A percentile compares a stretch with the other conserved stretches of the same genome.
These are phyloP conservation scores for Xylariaceae sp. DNA, from an alignment of 2,329 filamentous ascomycete species.

Conservation along the genomic window DNA sequence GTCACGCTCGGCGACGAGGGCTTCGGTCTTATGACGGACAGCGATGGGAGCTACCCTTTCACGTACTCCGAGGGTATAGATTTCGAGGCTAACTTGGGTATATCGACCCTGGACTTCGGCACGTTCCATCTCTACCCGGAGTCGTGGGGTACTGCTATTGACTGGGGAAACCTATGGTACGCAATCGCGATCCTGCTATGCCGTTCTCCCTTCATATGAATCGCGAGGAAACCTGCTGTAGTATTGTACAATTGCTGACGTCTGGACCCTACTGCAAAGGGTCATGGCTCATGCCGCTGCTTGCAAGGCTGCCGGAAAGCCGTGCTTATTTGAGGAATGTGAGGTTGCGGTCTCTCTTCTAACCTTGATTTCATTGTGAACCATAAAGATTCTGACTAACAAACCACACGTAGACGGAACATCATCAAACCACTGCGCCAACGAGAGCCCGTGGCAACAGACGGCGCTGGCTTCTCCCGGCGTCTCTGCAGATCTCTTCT, in stretches of 20 bases:
- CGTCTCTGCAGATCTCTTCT: constrained; percentile 30
- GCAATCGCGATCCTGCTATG: not conserved
- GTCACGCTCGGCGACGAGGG: constrained; percentile 57
- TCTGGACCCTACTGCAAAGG: constrained; percentile 9
- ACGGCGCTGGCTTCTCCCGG: constrained; percentile 27
- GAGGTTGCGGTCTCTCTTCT: constrained; percentile 19
- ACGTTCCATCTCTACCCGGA: constrained; percentile 37
- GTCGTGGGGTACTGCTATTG: constrained; percentile 32
- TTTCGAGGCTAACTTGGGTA: constrained; percentile 37
- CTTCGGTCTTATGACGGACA: constrained; percentile 34
- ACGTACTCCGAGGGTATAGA: constrained; percentile 46
- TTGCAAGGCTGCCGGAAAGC: constrained; percentile 36
- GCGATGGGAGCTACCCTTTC: constrained; percentile 50
- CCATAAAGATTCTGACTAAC: not conserved
- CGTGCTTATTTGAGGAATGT: constrained; percentile 39
- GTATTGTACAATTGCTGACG: not conserved
- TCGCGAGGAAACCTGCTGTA: not conserved
- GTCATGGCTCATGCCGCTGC: constrained; percentile 35
- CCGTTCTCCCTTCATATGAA: not conserved
- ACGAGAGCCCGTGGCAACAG: constrained; percentile 30
- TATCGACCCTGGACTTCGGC: constrained; percentile 28
- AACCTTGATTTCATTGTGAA: not conserved
- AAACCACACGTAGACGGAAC: constrained; percentile 23
- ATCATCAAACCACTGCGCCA: constrained; percentile 26
- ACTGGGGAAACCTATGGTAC: constrained; percentile 33